Evolutionary conservation across 2,329 filamentous ascomycete species (phyloP).

Genomic region (Hymenoscyphus fraxineus): DNA sequence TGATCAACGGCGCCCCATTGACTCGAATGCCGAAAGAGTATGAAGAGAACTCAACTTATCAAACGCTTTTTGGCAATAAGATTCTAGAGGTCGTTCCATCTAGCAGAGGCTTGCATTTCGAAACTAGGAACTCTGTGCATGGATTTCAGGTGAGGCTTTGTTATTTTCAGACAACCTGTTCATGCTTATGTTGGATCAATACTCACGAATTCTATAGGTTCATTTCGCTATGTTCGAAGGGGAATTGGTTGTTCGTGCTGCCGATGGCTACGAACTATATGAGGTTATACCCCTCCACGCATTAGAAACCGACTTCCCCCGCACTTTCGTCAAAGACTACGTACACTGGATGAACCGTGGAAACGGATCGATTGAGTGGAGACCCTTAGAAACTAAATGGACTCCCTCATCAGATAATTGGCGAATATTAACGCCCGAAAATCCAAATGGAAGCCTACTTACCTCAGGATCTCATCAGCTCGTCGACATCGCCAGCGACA

Average conservation of each 20-base stretch:
- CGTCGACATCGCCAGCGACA: slow-evolving; percentile 37
- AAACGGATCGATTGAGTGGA: slow-evolving; percentile 20
- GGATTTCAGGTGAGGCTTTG: too few species aligned
- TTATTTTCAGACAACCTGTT: too few species aligned
- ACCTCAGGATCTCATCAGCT: slow-evolving; percentile 24
- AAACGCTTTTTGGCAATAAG: slow-evolving; percentile 20
- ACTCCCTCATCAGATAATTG: slow-evolving; percentile 28
- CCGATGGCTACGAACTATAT: slow-evolving; percentile 6
- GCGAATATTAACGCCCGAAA: slow-evolving; percentile 16
- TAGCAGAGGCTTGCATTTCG: too few species aligned
- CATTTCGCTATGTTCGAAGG: slow-evolving; percentile 28
- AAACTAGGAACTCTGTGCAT: too few species aligned
- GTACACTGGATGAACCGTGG: slow-evolving; percentile 18
- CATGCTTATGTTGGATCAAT: neutral
- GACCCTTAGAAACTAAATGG: slow-evolving; percentile 31
- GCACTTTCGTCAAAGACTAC: slow-evolving; percentile 16
- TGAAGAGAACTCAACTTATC: slow-evolving; percentile 27
- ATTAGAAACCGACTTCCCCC: slow-evolving; percentile 18
- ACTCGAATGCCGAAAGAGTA: slow-evolving; percentile 45
- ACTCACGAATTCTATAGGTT: slow-evolving; percentile 29
- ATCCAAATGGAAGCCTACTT: slow-evolving; percentile 15
- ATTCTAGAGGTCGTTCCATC: neutral
- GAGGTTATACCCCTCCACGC: slow-evolving; percentile 17
- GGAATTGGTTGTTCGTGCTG: slow-evolving; percentile 33
- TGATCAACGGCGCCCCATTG: slow-evolving; percentile 49